Percentiles rank a stretch among this genome's conserved stretches.
These are phyloP conservation scores for barrel medic (Medicago truncatula) DNA, from an alignment of 306 rosid species.

Conservation along the genomic window DNA sequence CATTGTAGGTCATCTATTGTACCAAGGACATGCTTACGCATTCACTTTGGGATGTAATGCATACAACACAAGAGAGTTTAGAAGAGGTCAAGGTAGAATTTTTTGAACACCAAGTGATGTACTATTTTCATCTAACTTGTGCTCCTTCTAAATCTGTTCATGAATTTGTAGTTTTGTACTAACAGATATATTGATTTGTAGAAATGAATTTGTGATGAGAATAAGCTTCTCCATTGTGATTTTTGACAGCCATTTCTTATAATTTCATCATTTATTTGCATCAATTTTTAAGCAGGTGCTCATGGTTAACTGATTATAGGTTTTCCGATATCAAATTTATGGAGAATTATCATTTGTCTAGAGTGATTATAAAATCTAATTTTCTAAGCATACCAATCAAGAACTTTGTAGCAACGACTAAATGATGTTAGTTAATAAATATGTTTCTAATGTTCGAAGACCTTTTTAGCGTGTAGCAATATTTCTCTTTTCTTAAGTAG, in stretches of 20 bases:
- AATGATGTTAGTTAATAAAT: neutral
- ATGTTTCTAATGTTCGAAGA: too few relatives aligned
- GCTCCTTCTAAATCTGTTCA: neutral
- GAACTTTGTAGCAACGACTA: conserved; percentile 15
- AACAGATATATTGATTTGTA: conserved; percentile 12
- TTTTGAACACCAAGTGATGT: conserved; percentile 27
- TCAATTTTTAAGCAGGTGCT: neutral
- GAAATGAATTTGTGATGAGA: conserved; percentile 1
- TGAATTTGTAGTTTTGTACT: conserved; percentile 33
- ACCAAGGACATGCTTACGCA: conserved; percentile 80
- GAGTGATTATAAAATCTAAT: conserved; percentile 3
- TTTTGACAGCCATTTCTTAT: neutral
- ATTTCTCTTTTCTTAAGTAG: too few relatives aligned
- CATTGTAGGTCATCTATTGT: conserved; percentile 67
- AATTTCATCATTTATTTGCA: conserved; percentile 14
- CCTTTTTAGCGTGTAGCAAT: too few relatives aligned
- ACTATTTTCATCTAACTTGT: conserved; percentile 29
- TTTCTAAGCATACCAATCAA: conserved; percentile 1
- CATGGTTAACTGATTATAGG: conserved; percentile 16
- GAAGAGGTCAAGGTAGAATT: conserved; percentile 65
- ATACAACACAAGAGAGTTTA: conserved; percentile 65
- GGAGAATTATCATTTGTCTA: neutral
- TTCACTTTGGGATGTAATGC: conserved; percentile 86
- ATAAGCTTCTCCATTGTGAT: conserved; percentile 17
- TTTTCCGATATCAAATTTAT: neutral